These are phyloP conservation scores for Backusella liffmaniae DNA, from an alignment of 192 early-diverging fungal species.

Conservation along the genomic window DNA sequence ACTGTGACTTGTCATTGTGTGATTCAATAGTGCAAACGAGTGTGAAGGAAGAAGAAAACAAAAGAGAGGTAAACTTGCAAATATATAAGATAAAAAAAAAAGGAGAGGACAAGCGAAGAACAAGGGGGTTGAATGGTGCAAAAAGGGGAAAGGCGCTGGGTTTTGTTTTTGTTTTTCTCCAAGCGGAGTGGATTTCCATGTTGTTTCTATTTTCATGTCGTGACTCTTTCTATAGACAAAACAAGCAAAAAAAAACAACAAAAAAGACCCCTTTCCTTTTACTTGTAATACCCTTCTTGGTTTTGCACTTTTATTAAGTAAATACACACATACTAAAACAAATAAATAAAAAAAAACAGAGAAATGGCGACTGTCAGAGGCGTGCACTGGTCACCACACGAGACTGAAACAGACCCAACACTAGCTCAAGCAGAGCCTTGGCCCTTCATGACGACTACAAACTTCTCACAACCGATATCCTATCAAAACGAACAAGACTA, in stretches of 20 bases:
- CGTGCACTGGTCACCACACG: constrained; percentile 22
- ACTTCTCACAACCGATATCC: background rate
- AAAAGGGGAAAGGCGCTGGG: background rate
- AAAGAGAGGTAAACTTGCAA: background rate
- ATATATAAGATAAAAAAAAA: background rate
- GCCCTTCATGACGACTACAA: constrained; percentile 1
- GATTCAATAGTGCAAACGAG: background rate
- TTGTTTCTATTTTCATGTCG: background rate
- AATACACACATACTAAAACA: too few species aligned
- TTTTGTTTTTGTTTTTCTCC: background rate
- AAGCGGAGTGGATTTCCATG: background rate
- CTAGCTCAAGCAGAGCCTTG: background rate
- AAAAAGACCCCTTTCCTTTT: constrained; percentile 12
- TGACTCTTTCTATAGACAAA: background rate
- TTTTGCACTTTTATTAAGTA: background rate
- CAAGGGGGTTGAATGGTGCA: background rate
- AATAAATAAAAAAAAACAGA: background rate
- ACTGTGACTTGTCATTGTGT: constrained; percentile 22
- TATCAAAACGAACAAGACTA: constrained; percentile 11
- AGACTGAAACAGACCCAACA: constrained; percentile 2
- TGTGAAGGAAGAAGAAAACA: background rate
- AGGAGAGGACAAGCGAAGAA: background rate
- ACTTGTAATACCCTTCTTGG: background rate
- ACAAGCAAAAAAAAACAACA: background rate
- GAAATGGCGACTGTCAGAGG: constrained; percentile 3